A percentile compares a stretch with the other conserved stretches of the same genome.
Conservation (phyloP, 2,329 filamentous ascomycete species). For the Beauveria bassiana region DNA sequence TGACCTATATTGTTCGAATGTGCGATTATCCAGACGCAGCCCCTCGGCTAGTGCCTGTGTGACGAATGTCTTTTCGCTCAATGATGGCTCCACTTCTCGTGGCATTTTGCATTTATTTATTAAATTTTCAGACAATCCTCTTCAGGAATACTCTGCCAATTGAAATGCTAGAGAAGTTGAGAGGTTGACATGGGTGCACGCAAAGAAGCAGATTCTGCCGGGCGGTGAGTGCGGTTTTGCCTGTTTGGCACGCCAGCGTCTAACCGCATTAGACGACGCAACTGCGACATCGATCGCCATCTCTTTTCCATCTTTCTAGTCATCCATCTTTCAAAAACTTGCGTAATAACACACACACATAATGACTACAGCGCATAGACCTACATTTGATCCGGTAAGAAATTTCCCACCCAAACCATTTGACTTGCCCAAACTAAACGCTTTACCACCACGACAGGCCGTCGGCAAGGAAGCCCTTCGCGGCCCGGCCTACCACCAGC, state of each 20-base stretch:
- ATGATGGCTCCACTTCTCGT: slow-evolving; percentile 82
- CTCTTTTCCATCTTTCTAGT: background rate
- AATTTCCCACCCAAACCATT: background rate
- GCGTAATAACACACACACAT: slow-evolving; percentile 5
- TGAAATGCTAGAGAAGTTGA: background rate
- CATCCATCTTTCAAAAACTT: background rate
- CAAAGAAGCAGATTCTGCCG: slow-evolving; percentile 37
- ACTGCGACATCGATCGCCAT: background rate
- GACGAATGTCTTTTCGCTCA: slow-evolving; percentile 82
- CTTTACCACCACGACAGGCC: slow-evolving; percentile 45
- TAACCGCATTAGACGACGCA: background rate
- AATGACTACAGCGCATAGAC: slow-evolving; percentile 68
- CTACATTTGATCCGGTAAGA: slow-evolving; percentile 88
- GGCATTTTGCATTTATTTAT: slow-evolving; percentile 55
- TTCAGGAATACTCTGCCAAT: background rate
- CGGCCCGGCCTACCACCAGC: slow-evolving; percentile 91
- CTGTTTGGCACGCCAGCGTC: background rate
- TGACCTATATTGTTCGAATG: slow-evolving; percentile 70
- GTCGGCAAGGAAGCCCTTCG: slow-evolving; percentile 90
- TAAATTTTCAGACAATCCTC: background rate
- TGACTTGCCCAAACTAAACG: slow-evolving; percentile 14
- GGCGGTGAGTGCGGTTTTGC: slow-evolving; percentile 32
- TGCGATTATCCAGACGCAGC: slow-evolving; percentile 75
- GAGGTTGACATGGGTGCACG: background rate
- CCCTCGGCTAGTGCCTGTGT: slow-evolving; percentile 73